Evolutionary conservation across 208 protist genomes (phyloP), one percentile per base, ranked within the genome.

Genomic region (Leptomonas pyrrhocoris): DNA sequence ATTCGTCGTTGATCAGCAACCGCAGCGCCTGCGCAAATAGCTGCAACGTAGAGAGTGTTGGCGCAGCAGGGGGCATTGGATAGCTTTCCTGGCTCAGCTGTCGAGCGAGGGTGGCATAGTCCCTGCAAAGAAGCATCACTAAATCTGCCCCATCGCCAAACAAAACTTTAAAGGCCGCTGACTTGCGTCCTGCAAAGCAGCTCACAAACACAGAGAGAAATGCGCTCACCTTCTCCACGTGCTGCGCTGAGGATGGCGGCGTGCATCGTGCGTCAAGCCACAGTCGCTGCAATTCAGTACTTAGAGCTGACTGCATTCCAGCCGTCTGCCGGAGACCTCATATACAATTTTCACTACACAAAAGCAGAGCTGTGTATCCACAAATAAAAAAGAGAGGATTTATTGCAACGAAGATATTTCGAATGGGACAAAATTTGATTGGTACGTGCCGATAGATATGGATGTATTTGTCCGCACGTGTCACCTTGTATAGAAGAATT

Each of bases 261-360:
- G 72, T 73, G 51, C 83, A 89, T 19, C 79, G 75, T 19, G 71
- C 83, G 48, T 89, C 83, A 6, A 89, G 59, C 83, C 83, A 89
- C 43, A 79, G 64, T 23, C 75, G 55, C 62, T 85, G 83, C 58
- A 89, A 27, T 15, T 75, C 73, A 25, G 55, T 54, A 36, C 42
- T 75, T 9, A 55, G 31, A 21, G 50, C 34, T 25, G 63, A 45
- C 46, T 57, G 43, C 42, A 62, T 61, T 59, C 40, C 38, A 6
- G 23, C 23, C 25, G 46, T 67, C 19, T n/a, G 58, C 65, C 25
- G 11, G 7, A 45, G 30, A 53, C 2, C 19, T n/a, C n/a, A 46
- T n/a, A 71, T 34, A 45, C 31, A 77, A 61, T 6, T n/a, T 57
- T 38, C 21, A 30, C 11, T 11, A 3, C 27, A 54, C 49, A 43